Percentiles rank a stretch among this genome's conserved stretches.
phyloP scores from a whole-genome alignment of 2,329 filamentous ascomycete genomes.

The Leptographium galeiforme region DNA sequence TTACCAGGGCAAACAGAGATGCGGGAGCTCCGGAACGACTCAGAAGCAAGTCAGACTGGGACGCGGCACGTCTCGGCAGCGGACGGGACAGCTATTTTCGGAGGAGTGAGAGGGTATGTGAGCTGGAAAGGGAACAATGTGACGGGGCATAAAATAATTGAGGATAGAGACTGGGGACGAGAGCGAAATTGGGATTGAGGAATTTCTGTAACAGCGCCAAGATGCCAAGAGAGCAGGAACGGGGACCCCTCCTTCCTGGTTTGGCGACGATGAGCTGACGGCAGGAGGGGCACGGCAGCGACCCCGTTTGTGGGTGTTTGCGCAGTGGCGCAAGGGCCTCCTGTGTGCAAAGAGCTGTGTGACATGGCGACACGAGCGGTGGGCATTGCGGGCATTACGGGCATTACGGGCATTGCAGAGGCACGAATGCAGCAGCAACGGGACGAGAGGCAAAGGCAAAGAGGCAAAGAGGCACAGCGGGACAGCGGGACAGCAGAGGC shows the following conservation, averaged over 20 bases:
- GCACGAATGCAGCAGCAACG: too few species aligned
- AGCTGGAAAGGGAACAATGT: not conserved
- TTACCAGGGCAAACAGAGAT: not conserved
- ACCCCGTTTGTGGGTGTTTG: not conserved
- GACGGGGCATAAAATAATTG: not conserved
- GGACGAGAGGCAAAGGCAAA: not conserved
- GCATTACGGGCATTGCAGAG: not conserved
- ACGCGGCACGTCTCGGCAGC: not conserved
- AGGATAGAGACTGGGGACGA: not conserved
- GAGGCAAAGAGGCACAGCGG: not conserved
- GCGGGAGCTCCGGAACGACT: not conserved
- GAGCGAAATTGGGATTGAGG: not conserved
- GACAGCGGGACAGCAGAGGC: not conserved
- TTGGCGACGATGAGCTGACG: conserved; percentile 2
- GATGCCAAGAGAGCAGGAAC: conserved; percentile 9
- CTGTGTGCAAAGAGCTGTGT: not conserved
- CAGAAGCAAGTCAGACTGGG: too few species aligned
- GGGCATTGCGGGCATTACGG: not conserved
- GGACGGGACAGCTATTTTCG: not conserved
- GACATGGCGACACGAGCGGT: conserved; percentile 7
- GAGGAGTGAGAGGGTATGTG: not conserved
- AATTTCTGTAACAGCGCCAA: conserved; percentile 9
- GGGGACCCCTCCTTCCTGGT: conserved; percentile 9
- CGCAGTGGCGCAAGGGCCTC: not conserved
- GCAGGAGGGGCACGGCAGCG: not conserved